Conservation (phyloP, 2,329 filamentous ascomycete genomes). For the Penicillium sp. region DNA sequence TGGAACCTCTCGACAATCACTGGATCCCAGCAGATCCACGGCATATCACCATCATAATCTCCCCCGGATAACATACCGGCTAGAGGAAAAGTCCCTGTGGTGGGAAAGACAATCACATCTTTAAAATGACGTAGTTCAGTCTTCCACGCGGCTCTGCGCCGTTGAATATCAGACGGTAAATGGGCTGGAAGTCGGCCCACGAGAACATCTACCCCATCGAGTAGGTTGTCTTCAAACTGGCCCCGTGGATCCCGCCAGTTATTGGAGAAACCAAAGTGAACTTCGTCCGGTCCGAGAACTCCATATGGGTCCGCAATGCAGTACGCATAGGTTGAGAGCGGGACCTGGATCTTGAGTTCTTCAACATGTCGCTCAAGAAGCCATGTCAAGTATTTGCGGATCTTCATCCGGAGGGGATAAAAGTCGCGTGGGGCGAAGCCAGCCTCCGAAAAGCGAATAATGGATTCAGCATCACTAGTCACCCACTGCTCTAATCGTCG, state of each 20-base stretch:
- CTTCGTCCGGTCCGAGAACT: conserved; percentile 52
- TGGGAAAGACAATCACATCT: conserved; percentile 59
- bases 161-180: conserved; percentile 60
- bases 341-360: conserved; percentile 49
- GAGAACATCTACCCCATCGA: conserved; percentile 52
- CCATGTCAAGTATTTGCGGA: conserved; percentile 40
- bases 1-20: conserved; percentile 51
- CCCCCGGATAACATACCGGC: conserved; percentile 62
- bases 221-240: conserved; percentile 42
- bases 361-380: conserved; percentile 46
- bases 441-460: conserved; percentile 40
- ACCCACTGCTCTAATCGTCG: conserved; percentile 39
- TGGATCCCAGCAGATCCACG: conserved; percentile 61
- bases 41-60: conserved; percentile 63
- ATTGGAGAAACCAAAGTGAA: conserved; percentile 55
- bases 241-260: conserved; percentile 39
- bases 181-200: conserved; percentile 58
- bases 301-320: conserved; percentile 58
- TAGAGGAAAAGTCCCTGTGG: conserved; percentile 51
- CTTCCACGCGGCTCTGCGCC: conserved; percentile 49
- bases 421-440: conserved; percentile 49
- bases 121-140: conserved; percentile 53
- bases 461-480: conserved; percentile 32
- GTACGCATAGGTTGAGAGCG: conserved; percentile 53
- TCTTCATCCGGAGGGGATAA: conserved; percentile 41